A percentile compares a stretch with the other conserved stretches of the same genome.
Conservation (phyloP, 208 protist species). For the Herpetomonas tarakana region DNA sequence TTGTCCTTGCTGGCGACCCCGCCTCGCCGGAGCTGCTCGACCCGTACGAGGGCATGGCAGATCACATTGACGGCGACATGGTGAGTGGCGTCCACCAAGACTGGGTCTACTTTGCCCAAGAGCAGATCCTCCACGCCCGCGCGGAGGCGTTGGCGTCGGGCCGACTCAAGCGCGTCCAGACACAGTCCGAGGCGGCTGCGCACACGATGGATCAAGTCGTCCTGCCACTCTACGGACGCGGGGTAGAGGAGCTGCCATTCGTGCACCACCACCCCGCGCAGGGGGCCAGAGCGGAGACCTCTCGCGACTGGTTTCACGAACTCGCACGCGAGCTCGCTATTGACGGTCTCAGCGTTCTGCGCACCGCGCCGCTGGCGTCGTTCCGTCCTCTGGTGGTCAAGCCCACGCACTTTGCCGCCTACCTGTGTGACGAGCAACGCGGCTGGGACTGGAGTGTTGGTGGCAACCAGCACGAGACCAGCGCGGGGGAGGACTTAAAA, state of each 20-base stretch:
- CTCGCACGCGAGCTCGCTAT: conserved; percentile 57
- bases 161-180: conserved; percentile 18
- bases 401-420: conserved; percentile 39
- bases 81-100: conserved; percentile 40
- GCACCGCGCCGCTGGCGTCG: conserved; percentile 36
- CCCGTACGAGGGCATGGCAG: conserved; percentile 55
- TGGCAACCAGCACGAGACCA: not conserved
- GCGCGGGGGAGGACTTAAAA: conserved; percentile 36
- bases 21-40: too few relatives aligned
- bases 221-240: conserved; percentile 51
- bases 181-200: conserved; percentile 32
- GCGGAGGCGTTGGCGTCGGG: not conserved
- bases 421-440: conserved; percentile 58
- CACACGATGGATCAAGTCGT: conserved; percentile 63
- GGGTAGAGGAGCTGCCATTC: conserved; percentile 7
- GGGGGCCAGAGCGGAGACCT: conserved; percentile 11
- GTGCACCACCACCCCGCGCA: conserved; percentile 10
- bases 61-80: conserved; percentile 67
- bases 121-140: not conserved
- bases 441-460: conserved; percentile 69
- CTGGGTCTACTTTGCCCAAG: conserved; percentile 27
- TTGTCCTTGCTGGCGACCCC: too few relatives aligned
- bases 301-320: conserved; percentile 21
- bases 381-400: conserved; percentile 55
- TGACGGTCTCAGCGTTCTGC: conserved; percentile 49